Evolutionary conservation across 1,139 yeast genomes (phyloP).

Genomic region (Candida glucosophila): DNA sequence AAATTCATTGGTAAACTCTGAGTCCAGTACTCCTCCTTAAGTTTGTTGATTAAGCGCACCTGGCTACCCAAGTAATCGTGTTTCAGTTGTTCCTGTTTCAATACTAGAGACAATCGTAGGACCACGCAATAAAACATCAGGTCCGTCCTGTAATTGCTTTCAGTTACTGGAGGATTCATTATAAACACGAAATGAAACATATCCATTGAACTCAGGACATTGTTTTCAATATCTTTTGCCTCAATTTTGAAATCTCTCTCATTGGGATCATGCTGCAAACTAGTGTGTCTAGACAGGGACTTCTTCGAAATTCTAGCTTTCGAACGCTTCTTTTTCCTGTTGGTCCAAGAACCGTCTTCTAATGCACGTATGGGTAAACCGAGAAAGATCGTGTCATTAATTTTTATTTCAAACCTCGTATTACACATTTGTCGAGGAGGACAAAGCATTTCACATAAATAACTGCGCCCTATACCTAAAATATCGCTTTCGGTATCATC

Average conservation of each 20-base stretch:
- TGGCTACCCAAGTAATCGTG: constrained; percentile 72
- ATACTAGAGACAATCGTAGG: constrained; percentile 60
- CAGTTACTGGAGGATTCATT: constrained; percentile 82
- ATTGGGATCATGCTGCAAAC: constrained; percentile 6
- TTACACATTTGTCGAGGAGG: constrained; percentile 86
- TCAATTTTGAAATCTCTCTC: constrained; percentile 5
- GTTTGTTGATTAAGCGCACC: constrained; percentile 44
- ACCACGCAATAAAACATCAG: constrained; percentile 84
- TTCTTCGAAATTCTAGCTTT: constrained; percentile 6
- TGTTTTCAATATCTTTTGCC: constrained; percentile 7
- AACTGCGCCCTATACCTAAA: constrained; percentile 72
- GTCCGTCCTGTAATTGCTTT: constrained; percentile 66
- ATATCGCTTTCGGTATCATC: constrained; percentile 12
- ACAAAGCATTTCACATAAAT: constrained; percentile 71
- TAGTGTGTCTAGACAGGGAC: neutral
- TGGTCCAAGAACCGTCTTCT: constrained; percentile 76
- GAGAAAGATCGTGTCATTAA: constrained; percentile 72
- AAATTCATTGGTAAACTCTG: constrained; percentile 4
- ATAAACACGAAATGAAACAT: constrained; percentile 89
- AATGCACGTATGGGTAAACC: constrained; percentile 83
- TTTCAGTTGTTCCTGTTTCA: constrained; percentile 79
- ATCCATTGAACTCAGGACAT: constrained; percentile 34
- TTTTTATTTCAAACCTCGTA: constrained; percentile 73
- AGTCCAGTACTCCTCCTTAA: constrained; percentile 42
- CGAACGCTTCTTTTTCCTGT: constrained; percentile 19